Evolutionary conservation across 1,284 basidiomycete genomes (phyloP), one percentile per base, ranked within the genome.

Genomic region (Ustilago cynodontis): DNA sequence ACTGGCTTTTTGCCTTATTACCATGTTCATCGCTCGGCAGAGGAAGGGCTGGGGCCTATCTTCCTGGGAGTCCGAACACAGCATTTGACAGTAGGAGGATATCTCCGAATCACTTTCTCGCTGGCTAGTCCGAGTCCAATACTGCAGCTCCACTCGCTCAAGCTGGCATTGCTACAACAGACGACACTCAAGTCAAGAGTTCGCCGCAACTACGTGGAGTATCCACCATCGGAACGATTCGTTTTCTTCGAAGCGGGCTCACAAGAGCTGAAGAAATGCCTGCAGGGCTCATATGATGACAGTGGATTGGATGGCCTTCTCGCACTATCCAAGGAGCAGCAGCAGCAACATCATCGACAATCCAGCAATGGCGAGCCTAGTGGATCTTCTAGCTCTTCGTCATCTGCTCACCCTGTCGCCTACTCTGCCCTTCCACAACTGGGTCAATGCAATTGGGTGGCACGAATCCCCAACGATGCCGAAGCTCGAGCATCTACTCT

Each of bases 81-180:
- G 56, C 77, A 79, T 53, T 39, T 79, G 33, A 79, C 73, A 3
- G 77, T 79, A 1, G 77, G 77, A n/a, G 77, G 77, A 2, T 79
- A 79, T 35, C 47, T 79, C 10, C 57, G 72, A 41, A 59, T 72
- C 59, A 75, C 77, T 0, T 75, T 79, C 31, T 72, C 70, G 20
- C 70, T 79, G 1, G 73, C 69, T 41, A 67, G 64, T 24, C 72
- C 77, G 0, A 70, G 65, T 31, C 69, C 69, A 1, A 66, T 73
- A 14, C 55, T 79, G 22, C 57, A 72, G 26, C 53, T 79, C 9
- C 69, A 72, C n/a, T 62, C 60, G 39, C 66, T 79, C 58, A 69
- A 73, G 47, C 33, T 76, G 58, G 47, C 69, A 6, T 49, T 79
- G n/a, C 47, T 76, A 20, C 77, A 79, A 51, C 70, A 72, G 51